Evolutionary conservation across 2,329 filamentous ascomycete genomes (phyloP).

Genomic region (Sporothrix brunneoviolacea): DNA sequence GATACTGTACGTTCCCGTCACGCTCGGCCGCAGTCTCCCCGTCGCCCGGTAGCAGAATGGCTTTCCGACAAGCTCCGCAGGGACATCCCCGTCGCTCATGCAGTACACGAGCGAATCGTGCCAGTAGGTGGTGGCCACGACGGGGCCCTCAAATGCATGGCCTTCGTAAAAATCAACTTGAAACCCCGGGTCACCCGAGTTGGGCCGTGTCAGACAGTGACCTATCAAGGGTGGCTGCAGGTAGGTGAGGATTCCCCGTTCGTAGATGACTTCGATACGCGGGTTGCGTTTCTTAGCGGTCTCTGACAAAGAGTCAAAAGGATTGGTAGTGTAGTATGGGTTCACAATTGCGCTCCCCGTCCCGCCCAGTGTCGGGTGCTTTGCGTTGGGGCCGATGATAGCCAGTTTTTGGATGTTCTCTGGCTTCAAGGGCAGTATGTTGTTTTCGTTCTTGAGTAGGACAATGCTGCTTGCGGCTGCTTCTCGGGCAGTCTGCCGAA

Average conservation of each 20-base stretch:
- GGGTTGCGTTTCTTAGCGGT: neutral
- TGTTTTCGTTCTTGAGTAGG: constrained; percentile 21
- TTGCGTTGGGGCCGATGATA: constrained; percentile 20
- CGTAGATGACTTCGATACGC: constrained; percentile 10
- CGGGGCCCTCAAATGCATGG: constrained; percentile 12
- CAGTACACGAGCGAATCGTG: constrained; percentile 17
- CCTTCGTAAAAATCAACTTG: constrained; percentile 18
- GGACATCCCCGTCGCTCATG: constrained; percentile 20
- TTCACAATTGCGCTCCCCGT: constrained; percentile 21
- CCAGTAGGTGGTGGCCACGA: constrained; percentile 15
- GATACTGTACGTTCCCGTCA: constrained; percentile 22
- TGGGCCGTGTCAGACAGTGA: neutral
- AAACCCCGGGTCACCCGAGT: constrained; percentile 6
- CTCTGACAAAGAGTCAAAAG: constrained; percentile 10
- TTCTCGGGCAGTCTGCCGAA: constrained; percentile 16
- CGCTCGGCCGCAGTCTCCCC: constrained; percentile 23
- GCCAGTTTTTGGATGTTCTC: constrained; percentile 5
- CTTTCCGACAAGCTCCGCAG: constrained; percentile 18
- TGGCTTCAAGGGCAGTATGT: constrained; percentile 18
- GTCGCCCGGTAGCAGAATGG: constrained; percentile 24
- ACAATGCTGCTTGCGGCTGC: constrained; percentile 21
- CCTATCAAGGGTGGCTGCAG: constrained; percentile 16
- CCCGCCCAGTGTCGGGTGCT: constrained; percentile 17
- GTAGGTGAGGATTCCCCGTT: constrained; percentile 14
- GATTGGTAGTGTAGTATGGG: constrained; percentile 19